A percentile compares a stretch with the other conserved stretches of the same genome.
phyloP scores from a whole-genome alignment of 2,329 filamentous ascomycete genomes.

The Sporothrix dimorphospora region DNA sequence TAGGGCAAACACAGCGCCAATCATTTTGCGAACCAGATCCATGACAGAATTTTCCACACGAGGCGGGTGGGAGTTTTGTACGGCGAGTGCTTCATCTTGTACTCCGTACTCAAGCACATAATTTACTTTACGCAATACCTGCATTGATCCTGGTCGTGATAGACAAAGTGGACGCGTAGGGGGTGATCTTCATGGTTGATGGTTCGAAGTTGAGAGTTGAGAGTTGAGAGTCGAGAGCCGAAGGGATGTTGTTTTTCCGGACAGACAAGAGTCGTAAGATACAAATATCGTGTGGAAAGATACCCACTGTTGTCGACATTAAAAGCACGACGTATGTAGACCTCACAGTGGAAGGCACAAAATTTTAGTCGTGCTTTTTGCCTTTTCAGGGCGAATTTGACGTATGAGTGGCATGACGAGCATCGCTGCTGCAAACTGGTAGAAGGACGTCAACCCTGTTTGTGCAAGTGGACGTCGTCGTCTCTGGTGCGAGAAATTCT shows the following conservation, averaged over 20 bases:
- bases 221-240: too few species aligned
- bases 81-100: too few species aligned
- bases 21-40: neutral
- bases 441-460: neutral
- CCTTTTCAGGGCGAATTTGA: neutral
- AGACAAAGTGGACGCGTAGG: neutral
- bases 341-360: neutral
- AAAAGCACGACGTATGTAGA: too few species aligned
- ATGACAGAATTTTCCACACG: neutral
- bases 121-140: neutral
- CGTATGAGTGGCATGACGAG: neutral
- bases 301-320: neutral
- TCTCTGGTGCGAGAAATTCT: neutral
- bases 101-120: neutral
- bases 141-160: neutral
- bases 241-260: neutral
- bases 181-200: neutral
- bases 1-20: conserved; percentile 7
- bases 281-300: neutral
- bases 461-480: neutral
- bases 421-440: conserved; percentile 1
- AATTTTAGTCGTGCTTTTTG: neutral
- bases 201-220: too few species aligned
- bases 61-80: too few species aligned
- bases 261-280: neutral